A percentile compares a stretch with the other conserved stretches of the same genome.
Conservation (phyloP, 2,329 filamentous ascomycete species). For the Tolypocladium guangdongense region DNA sequence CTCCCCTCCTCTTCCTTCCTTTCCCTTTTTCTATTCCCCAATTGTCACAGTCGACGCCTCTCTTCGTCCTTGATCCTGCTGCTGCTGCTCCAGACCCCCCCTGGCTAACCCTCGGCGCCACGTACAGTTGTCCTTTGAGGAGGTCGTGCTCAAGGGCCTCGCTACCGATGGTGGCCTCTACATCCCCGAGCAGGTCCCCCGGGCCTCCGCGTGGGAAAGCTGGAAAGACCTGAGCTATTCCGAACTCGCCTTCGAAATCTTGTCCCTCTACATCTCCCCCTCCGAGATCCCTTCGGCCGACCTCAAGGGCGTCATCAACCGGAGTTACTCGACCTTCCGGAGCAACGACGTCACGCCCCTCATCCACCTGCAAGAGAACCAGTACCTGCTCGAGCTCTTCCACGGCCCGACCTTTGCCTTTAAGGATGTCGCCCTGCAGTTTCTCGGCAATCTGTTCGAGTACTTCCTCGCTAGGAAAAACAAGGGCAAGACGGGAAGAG, state of each 20-base stretch:
- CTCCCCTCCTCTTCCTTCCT: not conserved
- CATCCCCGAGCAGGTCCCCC: slow-evolving; percentile 72
- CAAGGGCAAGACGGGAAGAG: slow-evolving; percentile 49
- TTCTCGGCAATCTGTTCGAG: slow-evolving; percentile 92
- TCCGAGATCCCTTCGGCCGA: slow-evolving; percentile 72
- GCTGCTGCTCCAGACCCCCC: not conserved
- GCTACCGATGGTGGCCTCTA: slow-evolving; percentile 81
- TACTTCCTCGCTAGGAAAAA: slow-evolving; percentile 74
- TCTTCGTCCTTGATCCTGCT: not conserved
- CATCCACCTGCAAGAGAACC: slow-evolving; percentile 60
- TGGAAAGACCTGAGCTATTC: slow-evolving; percentile 74
- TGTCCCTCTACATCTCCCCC: slow-evolving; percentile 77
- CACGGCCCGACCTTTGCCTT: slow-evolving; percentile 93
- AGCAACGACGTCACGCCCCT: slow-evolving; percentile 67
- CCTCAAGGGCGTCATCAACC: slow-evolving; percentile 70
- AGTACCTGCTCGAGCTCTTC: slow-evolving; percentile 88
- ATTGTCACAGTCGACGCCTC: not conserved
- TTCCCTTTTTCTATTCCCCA: not conserved
- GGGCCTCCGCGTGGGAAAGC: slow-evolving; percentile 20
- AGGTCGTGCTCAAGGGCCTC: slow-evolving; percentile 81
- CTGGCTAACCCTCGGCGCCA: not conserved
- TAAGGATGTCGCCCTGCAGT: slow-evolving; percentile 93
- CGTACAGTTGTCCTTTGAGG: slow-evolving; percentile 72
- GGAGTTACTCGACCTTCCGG: slow-evolving; percentile 86
- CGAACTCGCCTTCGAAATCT: slow-evolving; percentile 73